These are phyloP conservation scores for Phytophthora sp. DNA, from an alignment of 352 stramenopile species.

Conservation along the genomic window DNA sequence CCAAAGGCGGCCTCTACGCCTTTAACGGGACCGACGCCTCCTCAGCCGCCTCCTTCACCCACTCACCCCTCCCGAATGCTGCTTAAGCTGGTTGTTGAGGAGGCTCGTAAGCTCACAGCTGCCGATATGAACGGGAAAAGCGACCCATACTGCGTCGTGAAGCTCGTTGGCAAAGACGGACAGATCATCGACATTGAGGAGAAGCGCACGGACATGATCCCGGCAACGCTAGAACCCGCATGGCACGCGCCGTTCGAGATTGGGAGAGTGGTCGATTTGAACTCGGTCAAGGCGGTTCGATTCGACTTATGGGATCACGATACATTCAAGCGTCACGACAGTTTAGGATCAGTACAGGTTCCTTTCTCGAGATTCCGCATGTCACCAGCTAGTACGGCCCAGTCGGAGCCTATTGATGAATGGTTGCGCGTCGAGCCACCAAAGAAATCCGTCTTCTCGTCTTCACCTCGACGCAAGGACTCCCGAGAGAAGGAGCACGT, in stretches of 20 bases:
- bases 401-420: constrained; percentile 67
- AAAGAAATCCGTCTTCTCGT: constrained; percentile 21
- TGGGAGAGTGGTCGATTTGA: constrained; percentile 58
- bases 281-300: constrained; percentile 56
- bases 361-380: constrained; percentile 70
- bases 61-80: constrained; percentile 42
- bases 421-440: constrained; percentile 74
- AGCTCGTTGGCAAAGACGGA: constrained; percentile 65
- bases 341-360: constrained; percentile 62
- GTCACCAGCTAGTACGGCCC: constrained; percentile 57
- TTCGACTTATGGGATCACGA: constrained; percentile 76
- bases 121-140: constrained; percentile 72
- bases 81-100: constrained; percentile 58
- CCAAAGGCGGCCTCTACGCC: background rate
- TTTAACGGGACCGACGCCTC: constrained; percentile 3
- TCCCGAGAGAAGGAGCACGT: constrained; percentile 49
- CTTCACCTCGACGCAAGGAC: constrained; percentile 35
- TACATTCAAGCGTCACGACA: constrained; percentile 51
- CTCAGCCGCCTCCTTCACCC: constrained; percentile 17
- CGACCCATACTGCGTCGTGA: constrained; percentile 76
- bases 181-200: constrained; percentile 61
- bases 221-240: constrained; percentile 51
- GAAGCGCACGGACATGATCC: constrained; percentile 58
- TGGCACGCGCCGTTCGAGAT: constrained; percentile 66
- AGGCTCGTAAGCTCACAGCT: constrained; percentile 55